Conservation (phyloP, 1,284 basidiomycete genomes). For the Trichosporon sp. region DNA sequence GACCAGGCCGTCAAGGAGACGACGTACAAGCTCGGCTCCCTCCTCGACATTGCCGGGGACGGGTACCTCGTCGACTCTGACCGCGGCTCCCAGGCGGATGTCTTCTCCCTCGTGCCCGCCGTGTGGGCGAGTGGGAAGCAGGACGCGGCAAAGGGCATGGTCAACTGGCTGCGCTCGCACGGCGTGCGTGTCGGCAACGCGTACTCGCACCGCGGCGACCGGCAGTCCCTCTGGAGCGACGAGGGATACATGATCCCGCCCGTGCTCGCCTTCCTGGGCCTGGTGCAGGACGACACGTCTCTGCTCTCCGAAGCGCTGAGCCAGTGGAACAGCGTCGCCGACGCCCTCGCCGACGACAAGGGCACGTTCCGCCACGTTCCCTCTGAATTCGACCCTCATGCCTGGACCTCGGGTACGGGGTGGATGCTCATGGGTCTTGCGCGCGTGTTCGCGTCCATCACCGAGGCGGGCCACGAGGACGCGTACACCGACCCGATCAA, state of each 20-base stretch:
- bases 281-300: slow-evolving; percentile 57
- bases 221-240: slow-evolving; percentile 61
- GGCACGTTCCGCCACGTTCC: slow-evolving; percentile 60
- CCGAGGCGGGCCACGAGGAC: slow-evolving; percentile 23
- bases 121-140: slow-evolving; percentile 2
- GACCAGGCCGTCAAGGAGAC: neutral
- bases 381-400: slow-evolving; percentile 59
- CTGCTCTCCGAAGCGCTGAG: slow-evolving; percentile 60
- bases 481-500: slow-evolving; percentile 50
- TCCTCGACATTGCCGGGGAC: neutral
- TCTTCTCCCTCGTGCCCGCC: neutral
- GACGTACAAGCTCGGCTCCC: neutral
- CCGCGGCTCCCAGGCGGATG: slow-evolving; percentile 6
- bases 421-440: slow-evolving; percentile 44
- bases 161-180: neutral
- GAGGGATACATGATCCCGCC: slow-evolving; percentile 67
- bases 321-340: slow-evolving; percentile 61
- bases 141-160: neutral
- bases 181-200: neutral
- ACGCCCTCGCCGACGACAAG: slow-evolving; percentile 57
- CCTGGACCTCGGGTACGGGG: slow-evolving; percentile 63
- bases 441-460: slow-evolving; percentile 36
- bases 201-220: slow-evolving; percentile 40
- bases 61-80: slow-evolving; percentile 10
- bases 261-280: slow-evolving; percentile 64